These are phyloP conservation scores for Nelumbo lutea DNA, from an alignment of 164 flowering plant genomes.

Conservation along the genomic window DNA sequence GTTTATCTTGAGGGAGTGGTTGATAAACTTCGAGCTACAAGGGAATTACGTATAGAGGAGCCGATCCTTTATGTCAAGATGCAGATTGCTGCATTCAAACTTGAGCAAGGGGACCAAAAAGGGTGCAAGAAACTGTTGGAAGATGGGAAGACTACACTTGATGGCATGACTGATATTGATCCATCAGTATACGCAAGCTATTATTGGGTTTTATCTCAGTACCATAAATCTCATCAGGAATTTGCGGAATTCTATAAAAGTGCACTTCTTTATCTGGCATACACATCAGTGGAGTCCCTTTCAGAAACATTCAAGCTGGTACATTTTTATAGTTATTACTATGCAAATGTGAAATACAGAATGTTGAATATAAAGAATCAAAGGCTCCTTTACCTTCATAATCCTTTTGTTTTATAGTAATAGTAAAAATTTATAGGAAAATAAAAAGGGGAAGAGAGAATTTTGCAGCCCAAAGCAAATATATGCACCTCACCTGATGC, in stretches of 20 bases:
- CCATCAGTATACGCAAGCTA: conserved; percentile 94
- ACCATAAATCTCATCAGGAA: conserved; percentile 66
- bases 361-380: too few relatives aligned
- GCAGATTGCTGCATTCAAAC: conserved; percentile 80
- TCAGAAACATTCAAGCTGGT: conserved; percentile 97
- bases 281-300: conserved; percentile 87
- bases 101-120: conserved; percentile 71
- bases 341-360: too few relatives aligned
- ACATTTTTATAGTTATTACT: conserved; percentile 2
- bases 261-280: conserved; percentile 90
- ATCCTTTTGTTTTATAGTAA: too few relatives aligned
- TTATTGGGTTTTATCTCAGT: conserved; percentile 92
- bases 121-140: conserved; percentile 90
- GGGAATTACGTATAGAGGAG: conserved; percentile 77
- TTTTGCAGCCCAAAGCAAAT: too few relatives aligned
- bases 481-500: too few relatives aligned
- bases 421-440: too few relatives aligned
- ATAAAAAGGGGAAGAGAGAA: too few relatives aligned
- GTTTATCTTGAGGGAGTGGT: conserved; percentile 77
- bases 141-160: conserved; percentile 82
- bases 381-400: too few relatives aligned
- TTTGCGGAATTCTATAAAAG: conserved; percentile 88
- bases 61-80: conserved; percentile 78
- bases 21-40: conserved; percentile 73
- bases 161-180: conserved; percentile 96